These are phyloP conservation scores for Mycothermus thermophilus DNA, from an alignment of 495 filamentous ascomycete species.

Conservation along the genomic window DNA sequence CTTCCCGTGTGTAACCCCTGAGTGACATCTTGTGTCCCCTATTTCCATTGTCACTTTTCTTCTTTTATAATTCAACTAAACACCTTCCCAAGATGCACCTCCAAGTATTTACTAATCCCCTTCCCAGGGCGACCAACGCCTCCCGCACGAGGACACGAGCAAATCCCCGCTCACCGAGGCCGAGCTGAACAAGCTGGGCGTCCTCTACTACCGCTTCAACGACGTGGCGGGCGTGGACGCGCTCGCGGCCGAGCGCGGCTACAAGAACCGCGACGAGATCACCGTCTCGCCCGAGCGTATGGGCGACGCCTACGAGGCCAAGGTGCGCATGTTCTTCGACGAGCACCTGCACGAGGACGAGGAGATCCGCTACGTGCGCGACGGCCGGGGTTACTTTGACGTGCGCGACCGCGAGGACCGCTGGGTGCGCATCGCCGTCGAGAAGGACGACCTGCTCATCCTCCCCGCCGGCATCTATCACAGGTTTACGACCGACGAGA, in stretches of 20 bases:
- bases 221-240: constrained; percentile 50
- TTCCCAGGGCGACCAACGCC: constrained; percentile 75
- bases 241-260: constrained; percentile 60
- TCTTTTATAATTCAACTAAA: too few relatives aligned
- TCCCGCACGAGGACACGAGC: constrained; percentile 43
- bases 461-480: constrained; percentile 96
- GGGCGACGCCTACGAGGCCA: constrained; percentile 76
- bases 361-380: constrained; percentile 94
- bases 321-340: constrained; percentile 83
- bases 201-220: constrained; percentile 59
- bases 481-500: constrained; percentile 83
- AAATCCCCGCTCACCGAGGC: constrained; percentile 34
- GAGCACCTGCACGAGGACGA: constrained; percentile 98
- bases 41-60: too few relatives aligned
- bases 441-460: constrained; percentile 64
- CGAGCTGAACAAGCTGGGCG: constrained; percentile 60
- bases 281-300: constrained; percentile 76
- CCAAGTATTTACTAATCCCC: constrained; percentile 7
- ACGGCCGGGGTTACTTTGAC: constrained; percentile 86
- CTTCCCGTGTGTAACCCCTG: constrained; percentile 56
- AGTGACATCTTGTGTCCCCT: too few relatives aligned
- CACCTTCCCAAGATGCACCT: too few relatives aligned
- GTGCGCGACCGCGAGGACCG: constrained; percentile 57
- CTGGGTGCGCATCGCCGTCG: constrained; percentile 75
- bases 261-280: constrained; percentile 92